Conservation (phyloP, 345 rosid species). For the Excoecaria agallocha region DNA sequence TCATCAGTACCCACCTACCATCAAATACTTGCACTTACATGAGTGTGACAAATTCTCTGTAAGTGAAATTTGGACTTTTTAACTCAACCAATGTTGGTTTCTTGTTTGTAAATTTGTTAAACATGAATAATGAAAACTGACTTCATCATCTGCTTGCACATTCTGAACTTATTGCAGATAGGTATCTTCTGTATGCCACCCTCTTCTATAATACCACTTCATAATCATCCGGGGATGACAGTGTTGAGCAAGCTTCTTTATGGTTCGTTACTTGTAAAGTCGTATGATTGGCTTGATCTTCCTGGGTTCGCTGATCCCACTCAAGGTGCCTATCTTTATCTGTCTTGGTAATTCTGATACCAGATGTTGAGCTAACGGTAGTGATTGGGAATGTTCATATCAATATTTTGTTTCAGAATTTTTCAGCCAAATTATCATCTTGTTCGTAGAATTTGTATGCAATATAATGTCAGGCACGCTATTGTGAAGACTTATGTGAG, state of each 20-base stretch:
- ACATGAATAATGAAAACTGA: neutral
- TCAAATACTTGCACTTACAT: conserved; percentile 81
- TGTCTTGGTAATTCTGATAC: neutral
- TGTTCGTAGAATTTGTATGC: neutral
- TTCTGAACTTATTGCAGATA: conserved; percentile 47
- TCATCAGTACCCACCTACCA: conserved; percentile 57
- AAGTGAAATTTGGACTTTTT: conserved; percentile 12
- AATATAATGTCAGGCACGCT: too few relatives aligned
- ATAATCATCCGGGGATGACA: conserved; percentile 95
- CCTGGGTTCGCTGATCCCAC: conserved; percentile 46
- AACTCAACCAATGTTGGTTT: neutral
- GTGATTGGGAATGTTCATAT: neutral
- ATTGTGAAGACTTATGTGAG: too few relatives aligned
- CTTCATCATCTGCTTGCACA: neutral
- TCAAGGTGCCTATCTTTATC: conserved; percentile 47
- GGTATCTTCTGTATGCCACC: conserved; percentile 96
- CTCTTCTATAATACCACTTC: conserved; percentile 84
- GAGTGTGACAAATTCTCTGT: conserved; percentile 94
- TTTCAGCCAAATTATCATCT: neutral
- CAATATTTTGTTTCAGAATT: neutral
- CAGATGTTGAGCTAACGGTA: neutral
- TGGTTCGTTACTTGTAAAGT: conserved; percentile 75
- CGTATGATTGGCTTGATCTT: conserved; percentile 84
- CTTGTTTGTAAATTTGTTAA: neutral
- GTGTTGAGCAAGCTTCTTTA: conserved; percentile 90